Conservation (phyloP, 2,329 filamentous ascomycete species). For the Cladosporium oxysporum region DNA sequence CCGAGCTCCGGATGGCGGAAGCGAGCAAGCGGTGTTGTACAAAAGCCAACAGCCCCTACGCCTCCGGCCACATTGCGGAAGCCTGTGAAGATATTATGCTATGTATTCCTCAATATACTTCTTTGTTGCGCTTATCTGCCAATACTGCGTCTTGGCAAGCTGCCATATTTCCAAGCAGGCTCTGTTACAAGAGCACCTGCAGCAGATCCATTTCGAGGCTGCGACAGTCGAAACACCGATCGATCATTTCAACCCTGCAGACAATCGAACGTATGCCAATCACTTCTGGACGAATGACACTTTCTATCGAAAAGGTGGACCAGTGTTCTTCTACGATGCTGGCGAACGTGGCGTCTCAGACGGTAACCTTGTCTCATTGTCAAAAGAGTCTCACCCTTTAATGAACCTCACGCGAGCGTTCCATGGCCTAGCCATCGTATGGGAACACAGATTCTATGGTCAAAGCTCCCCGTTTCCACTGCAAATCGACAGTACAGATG, state of each 20-base stretch:
- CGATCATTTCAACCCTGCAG: slow-evolving; percentile 28
- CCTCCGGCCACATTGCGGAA: background rate
- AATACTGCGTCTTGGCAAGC: background rate
- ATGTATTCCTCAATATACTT: background rate
- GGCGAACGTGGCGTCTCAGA: slow-evolving; percentile 23
- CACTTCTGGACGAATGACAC: slow-evolving; percentile 25
- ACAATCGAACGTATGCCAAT: slow-evolving; percentile 24
- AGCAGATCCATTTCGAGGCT: background rate
- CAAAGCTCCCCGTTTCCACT: slow-evolving; percentile 23
- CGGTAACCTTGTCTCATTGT: background rate
- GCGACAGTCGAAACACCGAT: slow-evolving; percentile 23
- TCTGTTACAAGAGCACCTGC: background rate
- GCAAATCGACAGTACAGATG: slow-evolving; percentile 16
- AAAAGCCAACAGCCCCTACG: background rate
- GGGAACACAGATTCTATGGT: slow-evolving; percentile 30
- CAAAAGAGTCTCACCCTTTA: slow-evolving; percentile 15
- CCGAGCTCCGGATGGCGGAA: background rate
- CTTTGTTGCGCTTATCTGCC: background rate
- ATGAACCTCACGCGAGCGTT: slow-evolving; percentile 24
- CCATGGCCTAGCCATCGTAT: slow-evolving; percentile 26
- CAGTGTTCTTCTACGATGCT: slow-evolving; percentile 28
- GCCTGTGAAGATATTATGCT: background rate
- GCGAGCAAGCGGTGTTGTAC: background rate
- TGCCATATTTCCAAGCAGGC: background rate
- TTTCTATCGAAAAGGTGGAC: slow-evolving; percentile 25